phyloP scores from a whole-genome alignment of 768 basidiomycete genomes.

The Leucosporidium creatinivorum region DNA sequence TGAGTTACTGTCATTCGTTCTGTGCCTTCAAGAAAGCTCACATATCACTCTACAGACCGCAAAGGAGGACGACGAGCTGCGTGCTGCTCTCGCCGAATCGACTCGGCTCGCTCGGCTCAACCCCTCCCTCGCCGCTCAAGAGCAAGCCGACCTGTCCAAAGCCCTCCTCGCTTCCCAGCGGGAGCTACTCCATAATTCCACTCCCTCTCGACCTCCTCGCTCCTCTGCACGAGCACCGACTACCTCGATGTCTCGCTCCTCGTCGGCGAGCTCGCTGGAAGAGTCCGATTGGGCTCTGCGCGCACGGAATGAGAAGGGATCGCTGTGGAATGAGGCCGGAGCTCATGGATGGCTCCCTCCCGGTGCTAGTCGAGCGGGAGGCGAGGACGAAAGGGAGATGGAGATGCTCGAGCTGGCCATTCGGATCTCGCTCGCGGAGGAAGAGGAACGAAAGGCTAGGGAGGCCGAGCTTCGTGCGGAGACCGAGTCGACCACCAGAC shows the following conservation, averaged over 20 bases:
- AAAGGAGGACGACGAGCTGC: not conserved
- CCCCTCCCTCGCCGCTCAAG: not conserved
- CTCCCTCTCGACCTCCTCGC: not conserved
- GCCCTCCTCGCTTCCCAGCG: conserved; percentile 5
- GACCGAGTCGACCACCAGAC: not conserved
- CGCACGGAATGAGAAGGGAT: not conserved
- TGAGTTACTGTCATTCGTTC: not conserved
- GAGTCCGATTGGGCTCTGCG: not conserved
- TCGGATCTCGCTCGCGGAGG: conserved; percentile 25
- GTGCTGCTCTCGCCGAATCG: conserved; percentile 2
- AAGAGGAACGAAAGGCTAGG: conserved; percentile 1
- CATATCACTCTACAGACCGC: not conserved
- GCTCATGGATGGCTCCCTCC: conserved; percentile 16
- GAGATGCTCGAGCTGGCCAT: conserved; percentile 26
- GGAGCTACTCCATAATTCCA: too few relatives aligned
- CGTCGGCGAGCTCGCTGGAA: conserved; percentile 5
- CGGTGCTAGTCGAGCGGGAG: conserved; percentile 10
- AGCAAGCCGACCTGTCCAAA: conserved; percentile 3
- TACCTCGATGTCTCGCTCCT: not conserved
- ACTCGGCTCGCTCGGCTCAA: not conserved
- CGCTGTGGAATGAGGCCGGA: not conserved
- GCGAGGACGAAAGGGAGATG: conserved; percentile 23
- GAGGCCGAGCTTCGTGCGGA: conserved; percentile 11
- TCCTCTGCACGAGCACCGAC: not conserved
- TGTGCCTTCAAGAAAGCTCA: accelerated